phyloP scores from a whole-genome alignment of 2,329 filamentous ascomycete genomes.

The Chaetomium sp. region DNA sequence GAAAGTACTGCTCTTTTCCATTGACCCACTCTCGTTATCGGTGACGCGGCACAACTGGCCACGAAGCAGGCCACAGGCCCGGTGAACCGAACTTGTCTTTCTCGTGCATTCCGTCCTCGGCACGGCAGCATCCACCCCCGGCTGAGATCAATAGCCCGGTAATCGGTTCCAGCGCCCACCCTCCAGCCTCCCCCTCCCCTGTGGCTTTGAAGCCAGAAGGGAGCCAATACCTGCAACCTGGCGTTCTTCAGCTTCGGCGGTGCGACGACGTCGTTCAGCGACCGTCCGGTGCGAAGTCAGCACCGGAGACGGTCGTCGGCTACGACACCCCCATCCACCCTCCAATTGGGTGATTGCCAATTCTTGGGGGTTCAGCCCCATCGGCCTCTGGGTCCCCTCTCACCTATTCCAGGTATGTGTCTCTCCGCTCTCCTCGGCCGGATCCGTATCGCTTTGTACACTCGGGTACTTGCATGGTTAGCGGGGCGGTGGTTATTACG shows the following conservation, averaged over 20 bases:
- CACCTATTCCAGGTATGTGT: conserved; percentile 60
- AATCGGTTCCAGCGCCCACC: background rate
- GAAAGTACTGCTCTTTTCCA: background rate
- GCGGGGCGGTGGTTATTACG: conserved; percentile 3
- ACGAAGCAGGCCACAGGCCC: conserved; percentile 3
- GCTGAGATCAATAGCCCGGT: background rate
- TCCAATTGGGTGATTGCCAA: conserved; percentile 40
- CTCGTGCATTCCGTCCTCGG: background rate
- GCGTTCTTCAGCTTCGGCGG: conserved; percentile 51
- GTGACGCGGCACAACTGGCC: conserved; percentile 7
- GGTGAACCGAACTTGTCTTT: background rate
- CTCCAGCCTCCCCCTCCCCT: conserved; percentile 19
- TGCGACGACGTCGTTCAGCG: conserved; percentile 57
- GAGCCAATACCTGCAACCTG: conserved; percentile 46
- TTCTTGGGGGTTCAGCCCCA: conserved; percentile 46
- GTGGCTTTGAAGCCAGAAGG: conserved; percentile 29
- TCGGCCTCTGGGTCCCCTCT: conserved; percentile 45
- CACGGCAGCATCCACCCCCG: background rate
- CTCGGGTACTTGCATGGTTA: conserved; percentile 24
- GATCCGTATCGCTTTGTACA: background rate
- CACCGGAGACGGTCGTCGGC: conserved; percentile 55
- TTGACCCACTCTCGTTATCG: conserved; percentile 11
- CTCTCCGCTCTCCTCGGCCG: conserved; percentile 21
- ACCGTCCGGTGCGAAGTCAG: conserved; percentile 51
- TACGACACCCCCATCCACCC: conserved; percentile 38